Evolutionary conservation across 345 rosid species (phyloP).

Genomic region (Rhodamnia argentea): DNA sequence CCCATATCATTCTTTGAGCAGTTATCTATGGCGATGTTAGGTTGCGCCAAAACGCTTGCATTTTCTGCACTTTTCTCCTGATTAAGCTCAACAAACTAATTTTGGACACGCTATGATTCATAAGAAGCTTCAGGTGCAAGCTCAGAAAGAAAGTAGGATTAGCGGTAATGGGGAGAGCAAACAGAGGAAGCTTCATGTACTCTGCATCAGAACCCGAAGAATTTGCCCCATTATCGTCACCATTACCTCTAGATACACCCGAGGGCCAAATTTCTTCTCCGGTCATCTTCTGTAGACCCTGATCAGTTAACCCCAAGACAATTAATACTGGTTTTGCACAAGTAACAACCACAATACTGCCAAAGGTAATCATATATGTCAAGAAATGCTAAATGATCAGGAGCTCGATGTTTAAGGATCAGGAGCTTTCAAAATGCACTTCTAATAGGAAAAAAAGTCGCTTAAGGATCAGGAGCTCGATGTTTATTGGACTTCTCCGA

Average conservation of each 20-base stretch:
- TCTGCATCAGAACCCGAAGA: slow-evolving; percentile 19
- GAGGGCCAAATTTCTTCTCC: slow-evolving; percentile 17
- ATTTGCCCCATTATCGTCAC: slow-evolving; percentile 9
- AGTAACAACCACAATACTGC: background rate
- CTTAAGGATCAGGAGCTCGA: background rate
- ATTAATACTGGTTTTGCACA: background rate
- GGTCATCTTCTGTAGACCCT: slow-evolving; percentile 42
- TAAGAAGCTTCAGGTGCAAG: slow-evolving; percentile 61
- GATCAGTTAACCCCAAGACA: slow-evolving; percentile 7
- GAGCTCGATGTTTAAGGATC: no score
- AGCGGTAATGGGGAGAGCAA: slow-evolving; percentile 43
- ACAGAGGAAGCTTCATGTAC: slow-evolving; percentile 23
- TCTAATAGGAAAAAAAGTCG: background rate
- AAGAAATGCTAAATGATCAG: no score
- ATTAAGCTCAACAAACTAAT: slow-evolving; percentile 25
- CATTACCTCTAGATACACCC: slow-evolving; percentile 22
- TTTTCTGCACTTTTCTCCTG: slow-evolving; percentile 20
- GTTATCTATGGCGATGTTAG: background rate
- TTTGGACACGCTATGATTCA: slow-evolving; percentile 26
- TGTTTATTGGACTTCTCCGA: background rate
- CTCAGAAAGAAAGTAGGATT: slow-evolving; percentile 47
- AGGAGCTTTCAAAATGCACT: background rate
- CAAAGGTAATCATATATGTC: no score
- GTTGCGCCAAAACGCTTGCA: background rate
- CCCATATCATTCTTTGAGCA: background rate